Evolutionary conservation across 2,329 filamentous ascomycete species (phyloP).

Genomic region (Aspergillus eucalypticola): DNA sequence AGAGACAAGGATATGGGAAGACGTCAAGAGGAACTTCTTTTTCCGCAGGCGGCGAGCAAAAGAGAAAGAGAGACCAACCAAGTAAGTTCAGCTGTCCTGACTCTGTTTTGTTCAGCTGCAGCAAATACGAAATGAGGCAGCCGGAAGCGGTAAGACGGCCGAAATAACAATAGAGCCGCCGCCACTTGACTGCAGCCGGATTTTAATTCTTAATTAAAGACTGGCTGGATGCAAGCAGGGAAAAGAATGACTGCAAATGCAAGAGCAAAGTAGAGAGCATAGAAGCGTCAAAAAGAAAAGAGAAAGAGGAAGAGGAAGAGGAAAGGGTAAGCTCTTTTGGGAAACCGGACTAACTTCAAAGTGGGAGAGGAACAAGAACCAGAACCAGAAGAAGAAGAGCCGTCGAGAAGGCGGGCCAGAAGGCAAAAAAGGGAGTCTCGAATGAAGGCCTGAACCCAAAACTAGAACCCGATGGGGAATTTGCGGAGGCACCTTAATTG

Average conservation of each 20-base stretch:
- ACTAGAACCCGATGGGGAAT: background rate
- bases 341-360: background rate
- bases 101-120: background rate
- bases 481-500: constrained; percentile 14
- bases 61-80: background rate
- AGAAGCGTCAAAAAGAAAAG: background rate
- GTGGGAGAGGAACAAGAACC: background rate
- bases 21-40: background rate
- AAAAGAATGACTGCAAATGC: background rate
- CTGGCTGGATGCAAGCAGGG: background rate
- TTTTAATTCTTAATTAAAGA: no score
- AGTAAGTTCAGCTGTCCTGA: background rate
- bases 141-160: constrained; percentile 1
- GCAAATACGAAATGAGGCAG: background rate
- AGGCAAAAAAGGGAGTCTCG: background rate
- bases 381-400: background rate
- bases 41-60: background rate
- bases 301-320: constrained; percentile 3
- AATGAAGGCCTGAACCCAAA: background rate
- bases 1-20: background rate
- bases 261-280: background rate
- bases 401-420: no score
- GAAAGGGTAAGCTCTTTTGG: background rate
- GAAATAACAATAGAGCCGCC: background rate
- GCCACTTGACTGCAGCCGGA: background rate